Percentiles rank a stretch among this genome's conserved stretches.
Evolutionary conservation across 2,329 filamentous ascomycete genomes (phyloP).

Genomic region (Cytospora schulzeri): DNA sequence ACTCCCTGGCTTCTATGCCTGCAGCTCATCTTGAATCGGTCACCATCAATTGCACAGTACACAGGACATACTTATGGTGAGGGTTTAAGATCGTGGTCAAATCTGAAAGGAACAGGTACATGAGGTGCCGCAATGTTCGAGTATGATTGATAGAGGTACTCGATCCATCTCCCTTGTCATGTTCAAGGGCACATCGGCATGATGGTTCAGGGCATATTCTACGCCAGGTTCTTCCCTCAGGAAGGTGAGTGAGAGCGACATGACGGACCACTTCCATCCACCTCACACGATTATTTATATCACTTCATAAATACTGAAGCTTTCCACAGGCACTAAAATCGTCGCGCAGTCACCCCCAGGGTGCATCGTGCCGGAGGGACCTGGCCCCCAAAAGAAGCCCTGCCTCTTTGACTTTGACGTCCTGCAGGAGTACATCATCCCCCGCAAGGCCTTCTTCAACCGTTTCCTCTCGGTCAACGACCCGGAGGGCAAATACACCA

Average conservation of each 20-base stretch:
- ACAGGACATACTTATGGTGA: not conserved
- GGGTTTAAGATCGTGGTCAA: not conserved
- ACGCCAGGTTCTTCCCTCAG: slow-evolving; percentile 67
- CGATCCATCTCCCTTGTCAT: slow-evolving; percentile 6
- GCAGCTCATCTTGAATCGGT: not conserved
- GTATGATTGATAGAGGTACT: not conserved
- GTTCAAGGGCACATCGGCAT: slow-evolving; percentile 15
- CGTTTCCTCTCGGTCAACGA: slow-evolving; percentile 81
- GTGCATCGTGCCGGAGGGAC: slow-evolving; percentile 56
- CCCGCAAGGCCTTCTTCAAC: slow-evolving; percentile 92
- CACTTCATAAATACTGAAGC: slow-evolving; percentile 27
- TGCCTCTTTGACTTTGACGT: slow-evolving; percentile 84
- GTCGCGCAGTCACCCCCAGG: slow-evolving; percentile 65
- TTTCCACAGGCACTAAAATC: slow-evolving; percentile 58
- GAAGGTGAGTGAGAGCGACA: slow-evolving; percentile 52
- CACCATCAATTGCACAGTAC: not conserved
- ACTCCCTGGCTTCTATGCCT: too few relatives aligned
- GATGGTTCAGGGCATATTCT: slow-evolving; percentile 73
- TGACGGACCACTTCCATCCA: too few relatives aligned
- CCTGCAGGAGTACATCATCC: slow-evolving; percentile 90
- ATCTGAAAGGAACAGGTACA: not conserved
- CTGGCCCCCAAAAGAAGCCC: slow-evolving; percentile 43
- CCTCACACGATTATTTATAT: not conserved
- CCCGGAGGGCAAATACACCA: slow-evolving; percentile 67
- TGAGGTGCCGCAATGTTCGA: not conserved